Conservation (phyloP, 371 early-diverging fungal genomes). For the Coemansia sp. region DNA sequence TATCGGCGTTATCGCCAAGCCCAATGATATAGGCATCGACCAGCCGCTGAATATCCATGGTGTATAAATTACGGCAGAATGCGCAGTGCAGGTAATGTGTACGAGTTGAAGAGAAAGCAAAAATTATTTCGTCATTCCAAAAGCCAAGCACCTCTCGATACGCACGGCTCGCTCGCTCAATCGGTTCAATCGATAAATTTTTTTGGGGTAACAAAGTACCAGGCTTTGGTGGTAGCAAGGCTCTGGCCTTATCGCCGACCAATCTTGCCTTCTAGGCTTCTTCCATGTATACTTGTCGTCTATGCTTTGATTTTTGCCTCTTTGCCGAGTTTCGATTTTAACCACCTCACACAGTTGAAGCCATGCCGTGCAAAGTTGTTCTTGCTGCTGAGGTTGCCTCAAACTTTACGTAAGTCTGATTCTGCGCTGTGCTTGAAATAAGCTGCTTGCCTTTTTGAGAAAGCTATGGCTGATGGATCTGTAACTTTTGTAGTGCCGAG, state of each 20-base stretch:
- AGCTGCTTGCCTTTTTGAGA: not conserved
- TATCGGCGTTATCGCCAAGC: conserved; percentile 38
- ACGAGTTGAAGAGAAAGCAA: not conserved
- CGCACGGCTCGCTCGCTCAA: not conserved
- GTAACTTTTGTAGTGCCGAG: conserved; percentile 54
- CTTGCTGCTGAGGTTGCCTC: conserved; percentile 52
- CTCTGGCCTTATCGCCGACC: not conserved
- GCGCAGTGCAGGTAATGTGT: too few relatives aligned
- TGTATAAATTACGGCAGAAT: not conserved
- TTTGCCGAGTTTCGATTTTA: not conserved
- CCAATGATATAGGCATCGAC: conserved; percentile 48
- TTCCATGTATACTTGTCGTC: not conserved
- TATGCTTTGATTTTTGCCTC: not conserved
- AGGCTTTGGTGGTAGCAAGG: not conserved
- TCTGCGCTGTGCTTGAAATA: not conserved
- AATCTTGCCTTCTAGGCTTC: not conserved
- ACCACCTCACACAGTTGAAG: not conserved
- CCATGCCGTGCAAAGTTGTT: conserved; percentile 54
- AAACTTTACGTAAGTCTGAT: conserved; percentile 42
- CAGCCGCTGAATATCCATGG: conserved; percentile 43
- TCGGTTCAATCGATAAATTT: not conserved
- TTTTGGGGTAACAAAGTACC: not conserved
- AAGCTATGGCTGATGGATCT: not conserved
- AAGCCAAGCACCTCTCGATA: not conserved
- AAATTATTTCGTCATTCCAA: not conserved